These are phyloP conservation scores for Amylocystis lapponica DNA, from an alignment of 768 basidiomycete species.

Conservation along the genomic window DNA sequence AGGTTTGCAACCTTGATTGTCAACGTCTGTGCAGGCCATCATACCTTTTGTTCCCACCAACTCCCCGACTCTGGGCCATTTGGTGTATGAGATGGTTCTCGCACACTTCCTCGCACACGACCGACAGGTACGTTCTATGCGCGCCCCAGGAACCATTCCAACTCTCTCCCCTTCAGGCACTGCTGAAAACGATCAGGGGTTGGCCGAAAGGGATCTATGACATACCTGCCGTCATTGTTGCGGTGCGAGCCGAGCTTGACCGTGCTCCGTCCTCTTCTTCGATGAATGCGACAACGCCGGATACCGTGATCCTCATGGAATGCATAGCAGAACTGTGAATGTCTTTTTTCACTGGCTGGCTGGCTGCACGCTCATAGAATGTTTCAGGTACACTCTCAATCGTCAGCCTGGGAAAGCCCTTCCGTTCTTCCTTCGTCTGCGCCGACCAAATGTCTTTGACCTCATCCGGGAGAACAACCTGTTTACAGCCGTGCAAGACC, in stretches of 20 bases:
- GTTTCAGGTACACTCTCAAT: slow-evolving; percentile 71
- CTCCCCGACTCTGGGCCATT: slow-evolving; percentile 68
- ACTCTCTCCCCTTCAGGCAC: slow-evolving; percentile 38
- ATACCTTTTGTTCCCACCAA: slow-evolving; percentile 87
- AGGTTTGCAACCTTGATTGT: background rate
- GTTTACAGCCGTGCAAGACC: slow-evolving; percentile 92
- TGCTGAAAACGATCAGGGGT: slow-evolving; percentile 71
- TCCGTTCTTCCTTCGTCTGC: slow-evolving; percentile 81
- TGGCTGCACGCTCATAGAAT: background rate
- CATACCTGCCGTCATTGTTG: slow-evolving; percentile 80
- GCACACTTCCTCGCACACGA: slow-evolving; percentile 81
- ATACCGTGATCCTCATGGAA: slow-evolving; percentile 76
- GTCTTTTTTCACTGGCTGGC: too few species aligned
- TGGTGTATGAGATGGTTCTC: slow-evolving; percentile 95
- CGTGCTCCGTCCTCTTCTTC: slow-evolving; percentile 47
- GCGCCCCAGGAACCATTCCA: background rate
- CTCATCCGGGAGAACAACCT: slow-evolving; percentile 91
- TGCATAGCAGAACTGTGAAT: slow-evolving; percentile 85
- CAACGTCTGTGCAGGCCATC: slow-evolving; percentile 55
- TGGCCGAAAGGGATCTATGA: slow-evolving; percentile 95
- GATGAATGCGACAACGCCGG: slow-evolving; percentile 35
- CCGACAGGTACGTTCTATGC: slow-evolving; percentile 43
- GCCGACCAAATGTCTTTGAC: slow-evolving; percentile 87
- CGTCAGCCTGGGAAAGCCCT: slow-evolving; percentile 93
- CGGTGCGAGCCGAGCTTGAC: slow-evolving; percentile 79